Evolutionary conservation across 257 asterid genomes (phyloP).

Genomic region (Solanum ahanhuiri): DNA sequence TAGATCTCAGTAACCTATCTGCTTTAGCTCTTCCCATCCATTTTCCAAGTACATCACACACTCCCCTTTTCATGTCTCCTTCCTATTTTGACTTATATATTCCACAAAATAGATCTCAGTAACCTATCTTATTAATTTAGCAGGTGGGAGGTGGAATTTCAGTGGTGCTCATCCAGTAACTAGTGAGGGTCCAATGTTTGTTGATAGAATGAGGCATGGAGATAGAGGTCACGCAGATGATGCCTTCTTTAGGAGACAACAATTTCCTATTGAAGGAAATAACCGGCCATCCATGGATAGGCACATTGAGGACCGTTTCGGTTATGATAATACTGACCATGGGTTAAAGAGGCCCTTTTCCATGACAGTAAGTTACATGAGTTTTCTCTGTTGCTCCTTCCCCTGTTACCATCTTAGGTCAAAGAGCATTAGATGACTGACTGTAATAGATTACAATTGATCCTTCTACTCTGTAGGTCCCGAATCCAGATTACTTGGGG

Average conservation of each 20-base stretch:
- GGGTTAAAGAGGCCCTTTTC: slow-evolving; percentile 43
- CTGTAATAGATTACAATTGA: not conserved
- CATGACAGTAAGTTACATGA: slow-evolving; percentile 31
- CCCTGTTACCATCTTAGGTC: not conserved
- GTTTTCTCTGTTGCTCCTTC: not conserved
- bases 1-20: not conserved
- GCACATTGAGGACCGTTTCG: slow-evolving; percentile 28
- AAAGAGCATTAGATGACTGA: not conserved
- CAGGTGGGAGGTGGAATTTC: slow-evolving; percentile 48
- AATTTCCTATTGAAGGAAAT: slow-evolving; percentile 30
- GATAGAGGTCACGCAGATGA: slow-evolving; percentile 26
- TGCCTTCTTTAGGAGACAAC: slow-evolving; percentile 30
- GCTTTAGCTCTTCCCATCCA: not conserved
- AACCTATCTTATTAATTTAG: not conserved
- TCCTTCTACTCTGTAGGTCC: slow-evolving; percentile 20
- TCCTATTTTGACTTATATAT: not conserved
- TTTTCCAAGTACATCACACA: not conserved
- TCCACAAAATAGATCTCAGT: not conserved
- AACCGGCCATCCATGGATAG: slow-evolving; percentile 31
- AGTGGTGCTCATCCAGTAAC: slow-evolving; percentile 29
- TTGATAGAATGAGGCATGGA: slow-evolving; percentile 28
- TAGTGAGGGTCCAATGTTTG: slow-evolving; percentile 18
- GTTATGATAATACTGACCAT: slow-evolving; percentile 28
- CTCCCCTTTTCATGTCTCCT: not conserved
- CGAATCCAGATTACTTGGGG: slow-evolving; percentile 33